phyloP scores from a whole-genome alignment of 2,329 filamentous ascomycete species.

The Sporothrix schenckii region DNA sequence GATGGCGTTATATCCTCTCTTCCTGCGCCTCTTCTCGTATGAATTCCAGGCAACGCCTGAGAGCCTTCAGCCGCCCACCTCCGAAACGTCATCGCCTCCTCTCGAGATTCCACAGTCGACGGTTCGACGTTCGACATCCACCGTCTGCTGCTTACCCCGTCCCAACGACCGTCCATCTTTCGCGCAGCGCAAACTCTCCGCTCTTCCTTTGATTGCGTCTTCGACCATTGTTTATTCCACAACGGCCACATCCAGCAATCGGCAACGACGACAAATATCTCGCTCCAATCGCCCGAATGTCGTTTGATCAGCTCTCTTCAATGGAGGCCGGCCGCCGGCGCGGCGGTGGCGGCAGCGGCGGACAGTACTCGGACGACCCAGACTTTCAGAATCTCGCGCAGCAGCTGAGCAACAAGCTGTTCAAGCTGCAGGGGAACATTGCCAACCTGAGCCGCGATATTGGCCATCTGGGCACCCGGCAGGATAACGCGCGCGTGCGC shows the following conservation, averaged over 20 bases:
- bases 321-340: slow-evolving; percentile 71
- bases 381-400: slow-evolving; percentile 84
- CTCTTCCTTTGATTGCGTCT: slow-evolving; percentile 6
- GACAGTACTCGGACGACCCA: slow-evolving; percentile 85
- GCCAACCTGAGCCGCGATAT: slow-evolving; percentile 83
- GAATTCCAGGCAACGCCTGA: slow-evolving; percentile 22
- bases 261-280: neutral
- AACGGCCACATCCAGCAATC: neutral
- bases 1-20: neutral
- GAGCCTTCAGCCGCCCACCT: slow-evolving; percentile 19
- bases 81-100: slow-evolving; percentile 26
- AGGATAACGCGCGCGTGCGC: slow-evolving; percentile 86
- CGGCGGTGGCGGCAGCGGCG: slow-evolving; percentile 62
- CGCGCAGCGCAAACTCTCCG: neutral
- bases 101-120: slow-evolving; percentile 11
- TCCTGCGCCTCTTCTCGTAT: slow-evolving; percentile 10
- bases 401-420: slow-evolving; percentile 83
- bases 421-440: slow-evolving; percentile 85
- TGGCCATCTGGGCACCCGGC: slow-evolving; percentile 80
- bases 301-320: slow-evolving; percentile 82
- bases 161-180: slow-evolving; percentile 6
- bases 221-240: neutral
- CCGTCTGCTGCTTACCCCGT: neutral
- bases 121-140: neutral
- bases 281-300: slow-evolving; percentile 61